Conservation (phyloP, 768 basidiomycete species). For the Tylopilus sp. region DNA sequence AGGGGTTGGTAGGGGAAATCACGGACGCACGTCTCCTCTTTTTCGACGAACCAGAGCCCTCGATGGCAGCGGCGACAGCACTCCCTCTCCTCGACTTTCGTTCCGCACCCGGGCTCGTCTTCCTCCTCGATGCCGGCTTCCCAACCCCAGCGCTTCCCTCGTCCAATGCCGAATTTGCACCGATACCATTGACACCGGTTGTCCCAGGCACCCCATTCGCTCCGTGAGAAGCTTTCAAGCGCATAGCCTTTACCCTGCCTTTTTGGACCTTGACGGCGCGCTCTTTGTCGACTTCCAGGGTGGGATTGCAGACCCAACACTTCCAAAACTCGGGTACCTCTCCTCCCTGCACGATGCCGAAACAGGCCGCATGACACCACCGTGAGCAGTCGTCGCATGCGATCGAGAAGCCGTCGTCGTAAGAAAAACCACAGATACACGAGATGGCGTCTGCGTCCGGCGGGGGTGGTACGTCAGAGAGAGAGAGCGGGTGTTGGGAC, state of each 20-base stretch:
- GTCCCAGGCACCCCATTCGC: constrained; percentile 18
- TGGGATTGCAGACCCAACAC: constrained; percentile 67
- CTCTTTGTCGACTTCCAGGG: constrained; percentile 43
- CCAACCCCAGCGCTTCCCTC: constrained; percentile 15
- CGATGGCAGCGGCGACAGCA: constrained; percentile 34
- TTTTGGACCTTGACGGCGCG: constrained; percentile 45
- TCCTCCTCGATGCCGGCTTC: constrained; percentile 31
- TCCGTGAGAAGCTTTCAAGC: constrained; percentile 26
- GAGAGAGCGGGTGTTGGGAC: constrained; percentile 18
- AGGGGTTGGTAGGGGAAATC: constrained; percentile 24
- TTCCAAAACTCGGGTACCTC: constrained; percentile 70
- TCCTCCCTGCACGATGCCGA: constrained; percentile 50
- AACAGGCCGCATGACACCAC: constrained; percentile 86
- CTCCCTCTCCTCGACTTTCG: constrained; percentile 36
- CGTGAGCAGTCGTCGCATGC: constrained; percentile 79
- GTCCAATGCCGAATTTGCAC: constrained; percentile 13
- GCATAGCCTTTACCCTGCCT: constrained; percentile 34
- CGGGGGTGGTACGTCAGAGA: constrained; percentile 21
- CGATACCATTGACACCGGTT: constrained; percentile 18
- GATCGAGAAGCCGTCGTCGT: constrained; percentile 83
- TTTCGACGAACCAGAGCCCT: constrained; percentile 32
- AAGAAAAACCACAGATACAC: constrained; percentile 71
- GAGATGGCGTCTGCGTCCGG: constrained; percentile 48
- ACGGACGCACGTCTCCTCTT: constrained; percentile 40
- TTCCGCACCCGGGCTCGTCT: constrained; percentile 39